Base-by-base conservation (phyloP, 2,329 filamentous ascomycete species). In the Alternaria rosae region DNA sequence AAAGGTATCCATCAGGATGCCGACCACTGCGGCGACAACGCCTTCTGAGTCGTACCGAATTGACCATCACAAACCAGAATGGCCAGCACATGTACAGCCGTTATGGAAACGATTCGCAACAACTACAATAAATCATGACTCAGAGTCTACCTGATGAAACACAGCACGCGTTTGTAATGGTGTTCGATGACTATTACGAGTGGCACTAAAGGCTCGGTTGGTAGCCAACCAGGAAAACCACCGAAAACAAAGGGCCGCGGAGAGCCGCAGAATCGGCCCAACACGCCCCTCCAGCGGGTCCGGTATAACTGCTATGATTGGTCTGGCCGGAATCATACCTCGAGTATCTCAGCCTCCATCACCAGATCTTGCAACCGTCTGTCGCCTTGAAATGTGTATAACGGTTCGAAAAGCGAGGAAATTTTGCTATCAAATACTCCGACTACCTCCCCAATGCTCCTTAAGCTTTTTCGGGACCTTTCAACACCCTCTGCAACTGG, bases 181-280 rank as follows among this genome's bases (percentile, higher is more conserved):
- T 41, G 47, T 30, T 45, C 25, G 47, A 38, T 51, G 30, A 51
- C 47, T 2, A 51, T 51, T 32, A 51, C 30, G 30, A 51, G 30
- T 38, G 20, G 28, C 35, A 23, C 23, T 28, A 51, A 7, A n/a
- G 23, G 50, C 44, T 57, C 59, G 62, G 56, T 41, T 59, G 44
- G 48, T 42, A 43, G 26, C 66, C 64, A 69, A 67, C 66, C 60
- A 66, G 20, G 35, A 38, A 43, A 13, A 28, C 35, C 21, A 56
- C 64, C 55, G 67, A 47, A 26, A 2, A 38, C n/a, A 13, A 43
- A 57, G 43, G 32, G 21, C 53, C 66, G 62, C 43, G 13, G 26
- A 44, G 61, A 64, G 58, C 62, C 62, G 58, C 54, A 61, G 35
- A 26, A 41, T 53, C 47, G 47, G 28, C 17, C 17, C 48, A 25